Base-by-base conservation (phyloP, 2,329 filamentous ascomycete genomes). In the Fusarium xyrophilum region DNA sequence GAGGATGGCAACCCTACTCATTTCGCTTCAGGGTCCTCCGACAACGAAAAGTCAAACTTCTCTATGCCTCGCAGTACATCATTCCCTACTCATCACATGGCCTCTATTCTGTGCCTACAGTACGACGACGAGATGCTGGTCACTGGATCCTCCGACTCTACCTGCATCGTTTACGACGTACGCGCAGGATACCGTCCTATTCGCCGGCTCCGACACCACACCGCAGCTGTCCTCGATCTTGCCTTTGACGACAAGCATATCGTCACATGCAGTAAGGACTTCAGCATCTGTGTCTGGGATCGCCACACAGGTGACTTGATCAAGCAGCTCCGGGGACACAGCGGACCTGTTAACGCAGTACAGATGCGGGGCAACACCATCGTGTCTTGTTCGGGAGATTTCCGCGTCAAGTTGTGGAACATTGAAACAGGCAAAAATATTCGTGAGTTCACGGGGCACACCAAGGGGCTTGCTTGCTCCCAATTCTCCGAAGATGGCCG, bases 401-500 rank as follows among this genome's bases (percentile, higher is more conserved):
- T 96, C 73, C 87, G 91, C 52, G 93, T 97, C 67, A 97, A 96
- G 82, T 84, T 99, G 60, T 99, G 96, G 96, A 96, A 97, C 77
- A 90, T 98, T 60, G 89, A 93, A 73, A 93, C 92, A 39, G 94
- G 93, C 56, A 89, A 91, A 74, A 93, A 92, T 72, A 91, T 97
- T 76, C 93, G 94, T 75, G 93, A 97, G 78, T 97, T 99, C 76
- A 83, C 86, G 9, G 93, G 93, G 57, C 93, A 97, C 79, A 96
- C 93, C 78, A 94, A 96, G 76, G 96, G 96, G 11, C 87, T 99
- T 33, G 96, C 96, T 6, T 97, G 96, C 78, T 93, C 96, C 56
- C 96, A 99, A 78, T 97, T 98, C 79, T 95, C 91, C 40, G 93
- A 97, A 73, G 95, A 99, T 76, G 93, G 93, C n/a, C 90, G 92